Base-by-base conservation (phyloP, 2,329 filamentous ascomycete species). In the Thielaviopsis cerberus region DNA sequence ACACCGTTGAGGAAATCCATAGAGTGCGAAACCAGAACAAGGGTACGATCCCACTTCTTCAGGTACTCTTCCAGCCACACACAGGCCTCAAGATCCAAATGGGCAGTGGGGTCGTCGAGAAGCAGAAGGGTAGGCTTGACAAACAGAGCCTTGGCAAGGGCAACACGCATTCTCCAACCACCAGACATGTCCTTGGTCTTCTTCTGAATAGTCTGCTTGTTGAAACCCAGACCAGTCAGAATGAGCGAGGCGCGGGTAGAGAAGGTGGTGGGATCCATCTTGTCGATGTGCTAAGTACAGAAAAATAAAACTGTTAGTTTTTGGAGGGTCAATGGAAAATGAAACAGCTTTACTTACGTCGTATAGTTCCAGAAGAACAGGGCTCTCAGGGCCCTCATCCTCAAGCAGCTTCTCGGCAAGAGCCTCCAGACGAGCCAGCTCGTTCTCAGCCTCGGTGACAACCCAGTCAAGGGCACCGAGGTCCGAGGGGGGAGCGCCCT, bases 161-260 rank as follows among this genome's bases (percentile, higher is more conserved):
- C 92, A 61, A 98, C 92, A 80, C 94, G 88, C 92, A 98, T 98
- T 78, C 91, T 84, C 92, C 92, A 98, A 66, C 92, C 92, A 88
- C 92, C 92, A 64, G 92, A 98, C 94, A 98, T 98, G 72, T 98
- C 94, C 81, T 97, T 98, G 67, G 94, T 98, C 83, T 94, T 96
- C 82, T 98, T 98, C 73, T 94, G 77, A 69, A 98, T 97, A 59
- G 94, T 98, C 65, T 74, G 75, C 79, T 97, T 97, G 83, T 98
- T 95, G 82, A 98, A 98, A 64, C 92, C 92, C 61, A 98, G 86
- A 89, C 92, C 92, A 58, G 92, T 98, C 66, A 98, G 74, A 70
- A 98, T 98, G 64, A 96, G 83, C 58, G 91, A 95, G 62, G 92
- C 92, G 69, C 92, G 88, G 62, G 91, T 95, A 68, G 88, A 77